Evolutionary conservation across 2,329 filamentous ascomycete species (phyloP).

Genomic region (Diaporthe australafricana): DNA sequence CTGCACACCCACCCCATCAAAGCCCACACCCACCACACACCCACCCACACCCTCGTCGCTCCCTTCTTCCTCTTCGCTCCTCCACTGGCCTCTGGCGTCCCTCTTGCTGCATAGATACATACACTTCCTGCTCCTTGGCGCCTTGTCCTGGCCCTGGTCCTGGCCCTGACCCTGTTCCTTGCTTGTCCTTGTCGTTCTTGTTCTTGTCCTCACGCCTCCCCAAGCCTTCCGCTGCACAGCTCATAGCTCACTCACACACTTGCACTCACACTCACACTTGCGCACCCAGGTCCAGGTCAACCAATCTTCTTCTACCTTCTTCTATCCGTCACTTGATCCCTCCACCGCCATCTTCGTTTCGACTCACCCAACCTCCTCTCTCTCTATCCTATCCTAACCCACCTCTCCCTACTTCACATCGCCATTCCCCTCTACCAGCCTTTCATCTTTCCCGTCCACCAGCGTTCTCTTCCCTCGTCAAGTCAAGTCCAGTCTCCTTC

Average conservation of each 20-base stretch:
- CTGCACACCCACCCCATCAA: neutral
- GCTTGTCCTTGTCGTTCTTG: conserved; percentile 24
- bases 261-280: conserved; percentile 19
- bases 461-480: conserved; percentile 31
- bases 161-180: conserved; percentile 16
- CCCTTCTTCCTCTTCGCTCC: conserved; percentile 14
- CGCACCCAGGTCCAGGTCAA: conserved; percentile 24
- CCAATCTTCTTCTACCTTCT: conserved; percentile 38
- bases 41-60: neutral
- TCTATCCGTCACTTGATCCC: conserved; percentile 39
- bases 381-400: conserved; percentile 27
- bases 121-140: conserved; percentile 24
- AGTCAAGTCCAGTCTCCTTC: conserved; percentile 29
- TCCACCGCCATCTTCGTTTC: conserved; percentile 34
- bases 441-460: conserved; percentile 35
- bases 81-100: neutral
- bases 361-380: conserved; percentile 36
- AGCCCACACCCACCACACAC: neutral
- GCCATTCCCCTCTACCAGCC: conserved; percentile 19
- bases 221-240: conserved; percentile 17
- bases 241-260: conserved; percentile 8
- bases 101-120: conserved; percentile 29
- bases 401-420: conserved; percentile 35
- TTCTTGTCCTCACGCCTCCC: conserved; percentile 26
- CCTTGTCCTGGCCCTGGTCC: conserved; percentile 28